Evolutionary conservation across 169 alveolate species (phyloP).

Genomic region (Plasmodium gallinaceum): DNA sequence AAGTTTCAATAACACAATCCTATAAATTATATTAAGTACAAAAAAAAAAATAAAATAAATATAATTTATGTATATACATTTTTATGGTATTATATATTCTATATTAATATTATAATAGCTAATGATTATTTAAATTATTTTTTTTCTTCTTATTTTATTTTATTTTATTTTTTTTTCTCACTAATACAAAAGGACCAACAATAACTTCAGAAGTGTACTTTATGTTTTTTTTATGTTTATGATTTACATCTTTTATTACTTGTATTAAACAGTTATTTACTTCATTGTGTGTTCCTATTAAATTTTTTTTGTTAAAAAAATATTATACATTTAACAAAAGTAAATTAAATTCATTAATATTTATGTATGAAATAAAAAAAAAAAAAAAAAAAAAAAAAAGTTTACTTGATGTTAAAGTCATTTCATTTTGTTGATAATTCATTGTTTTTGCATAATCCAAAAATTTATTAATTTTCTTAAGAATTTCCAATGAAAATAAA

Average conservation of each 20-base stretch:
- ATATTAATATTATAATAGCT: too few species aligned
- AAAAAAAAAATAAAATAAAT: constrained; percentile 6
- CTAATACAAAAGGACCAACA: constrained; percentile 73
- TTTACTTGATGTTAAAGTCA: constrained; percentile 43
- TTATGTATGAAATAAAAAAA: background rate
- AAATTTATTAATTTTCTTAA: constrained; percentile 21
- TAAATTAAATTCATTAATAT: background rate
- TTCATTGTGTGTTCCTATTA: constrained; percentile 43
- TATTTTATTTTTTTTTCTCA: background rate
- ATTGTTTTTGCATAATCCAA: constrained; percentile 19
- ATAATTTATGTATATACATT: constrained; percentile 2
- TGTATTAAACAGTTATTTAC: constrained; percentile 14
- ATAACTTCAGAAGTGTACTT: constrained; percentile 30
- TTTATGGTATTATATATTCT: background rate
- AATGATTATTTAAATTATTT: background rate
- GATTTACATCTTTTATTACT: background rate
- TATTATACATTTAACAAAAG: too few species aligned
- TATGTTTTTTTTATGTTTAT: constrained; percentile 1
- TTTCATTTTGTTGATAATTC: constrained; percentile 41
- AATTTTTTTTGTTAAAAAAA: background rate
- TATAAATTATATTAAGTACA: background rate
- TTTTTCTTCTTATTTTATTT: background rate
- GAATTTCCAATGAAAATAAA: constrained; percentile 16
- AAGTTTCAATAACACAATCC: constrained; percentile 11
- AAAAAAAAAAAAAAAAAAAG: background rate